Base-by-base conservation (phyloP, 2,329 filamentous ascomycete species). In the Juglanconis juglandina region DNA sequence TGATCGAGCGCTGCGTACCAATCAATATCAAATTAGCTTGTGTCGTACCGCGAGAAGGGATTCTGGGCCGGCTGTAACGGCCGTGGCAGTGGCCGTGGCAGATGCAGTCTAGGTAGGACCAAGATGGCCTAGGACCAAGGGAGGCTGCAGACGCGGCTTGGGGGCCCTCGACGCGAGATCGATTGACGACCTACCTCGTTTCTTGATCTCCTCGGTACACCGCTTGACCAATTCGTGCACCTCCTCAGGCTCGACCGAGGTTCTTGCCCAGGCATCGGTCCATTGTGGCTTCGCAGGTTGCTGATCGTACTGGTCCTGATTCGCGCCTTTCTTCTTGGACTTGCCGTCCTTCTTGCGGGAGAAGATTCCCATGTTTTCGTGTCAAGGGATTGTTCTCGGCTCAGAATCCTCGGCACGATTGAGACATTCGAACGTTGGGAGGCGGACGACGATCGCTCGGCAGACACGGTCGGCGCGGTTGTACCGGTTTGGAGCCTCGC, bases 191-290 rank as follows among this genome's bases (percentile, higher is more conserved):
- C 68, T 86, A 96, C 94, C 94, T 90, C 93, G 86, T 63, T 90
- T 89, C 79, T 98, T 99, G 74, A 99, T 85, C 78, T 99, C 95
- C 59, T 87, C 83, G 10, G 93, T 96, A 77, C 92, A 97, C 66
- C 87, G 86, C 71, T 87, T 85, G 55, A 98, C 81, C 64, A 99
- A 79, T 71, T 96, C 92, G 69, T 93, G 88, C 52, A 99, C 87
- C 77, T 99, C 95, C 66, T 96, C 92, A 5, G 93, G 90, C 56
- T 91, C 88, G 66, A 99, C 88, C 51, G 87, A 85, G 58, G 84
- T 90, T 70, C 94, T 89, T 64, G 87, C 83, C 86, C 92, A 99
- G 65, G 92, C 90, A 73, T 97, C 90, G 63, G 91, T 90, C 89
- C 92, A 97, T 74, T 83, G 84, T 59, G 90, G 90, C 76, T 92